Base-by-base conservation (phyloP, 2,329 filamentous ascomycete genomes). In the Leptographium lundbergii region DNA sequence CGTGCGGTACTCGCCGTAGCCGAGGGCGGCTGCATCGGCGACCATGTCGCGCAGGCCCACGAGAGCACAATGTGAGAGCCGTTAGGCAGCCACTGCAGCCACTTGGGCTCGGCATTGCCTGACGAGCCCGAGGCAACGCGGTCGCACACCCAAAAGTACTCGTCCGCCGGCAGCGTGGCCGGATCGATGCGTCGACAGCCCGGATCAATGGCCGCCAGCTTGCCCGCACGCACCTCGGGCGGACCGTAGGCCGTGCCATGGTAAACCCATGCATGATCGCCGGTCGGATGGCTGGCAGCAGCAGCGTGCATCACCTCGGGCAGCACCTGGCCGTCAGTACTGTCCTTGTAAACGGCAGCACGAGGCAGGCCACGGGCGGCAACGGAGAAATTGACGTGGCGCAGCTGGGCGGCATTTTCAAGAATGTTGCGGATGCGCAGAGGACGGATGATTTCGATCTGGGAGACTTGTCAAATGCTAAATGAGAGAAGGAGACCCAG, bases 381-480 rank as follows among this genome's bases (percentile, higher is more conserved):
- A 24, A 75, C 62, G 34, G 65, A 65, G 62, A 72, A 72, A 69
- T 68, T 69, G 36, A 73, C 69, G 63, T 71, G 69, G 7, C 67
- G 69, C 24, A 70, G 60, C 60, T 70, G 69, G 42, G 71, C 70
- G 22, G 70, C 70, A 60, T 73, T 73, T 61, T 73, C 71, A 54
- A 76, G 66, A 50, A 70, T 69, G 53, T 67, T 70, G 60, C 66
- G 61, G 57, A 71, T 71, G 29, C 73, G 69, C 10, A 78, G 69
- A 3, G 75, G 75, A 77, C 71, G 61, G 61, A 79, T 76, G 52
- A 77, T 75, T 57, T 80, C 75, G 56, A 71, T 69, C 68, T 72
- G 52, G 29, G n/a, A 17, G 56, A 39, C 9, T 58, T 47, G 39
- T 10, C 10, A n/a, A 58, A 25, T 42, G 22, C 11, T 7, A 32